Evolutionary conservation across 768 basidiomycete genomes (phyloP).

Genomic region (Suillus bovinus): DNA sequence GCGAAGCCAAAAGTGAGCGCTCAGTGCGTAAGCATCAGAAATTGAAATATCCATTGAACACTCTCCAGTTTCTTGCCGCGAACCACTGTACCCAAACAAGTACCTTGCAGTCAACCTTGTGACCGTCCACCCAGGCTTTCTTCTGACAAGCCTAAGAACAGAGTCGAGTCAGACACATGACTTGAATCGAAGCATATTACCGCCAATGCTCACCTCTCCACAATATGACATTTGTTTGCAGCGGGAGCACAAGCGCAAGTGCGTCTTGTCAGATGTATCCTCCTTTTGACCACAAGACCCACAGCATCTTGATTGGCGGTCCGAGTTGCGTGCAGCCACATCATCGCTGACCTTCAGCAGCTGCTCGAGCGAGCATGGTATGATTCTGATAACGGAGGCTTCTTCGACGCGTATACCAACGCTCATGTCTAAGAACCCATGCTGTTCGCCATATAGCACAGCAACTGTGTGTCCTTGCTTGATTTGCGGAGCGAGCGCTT

Average conservation of each 20-base stretch:
- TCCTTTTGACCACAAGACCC: neutral
- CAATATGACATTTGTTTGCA: constrained; percentile 3
- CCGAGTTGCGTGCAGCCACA: neutral
- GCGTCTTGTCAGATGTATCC: neutral
- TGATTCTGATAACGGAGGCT: constrained; percentile 1
- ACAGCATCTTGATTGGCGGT: neutral
- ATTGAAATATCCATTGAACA: neutral
- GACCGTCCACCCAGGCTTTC: neutral
- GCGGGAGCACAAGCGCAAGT: neutral
- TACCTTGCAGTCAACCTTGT: neutral
- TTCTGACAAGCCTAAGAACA: neutral
- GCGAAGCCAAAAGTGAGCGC: too few relatives aligned
- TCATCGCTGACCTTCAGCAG: constrained; percentile 1
- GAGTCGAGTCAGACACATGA: neutral
- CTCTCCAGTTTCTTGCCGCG: neutral
- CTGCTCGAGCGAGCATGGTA: constrained; percentile 1
- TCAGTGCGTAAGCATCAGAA: neutral
- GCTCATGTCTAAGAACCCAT: constrained; percentile 6
- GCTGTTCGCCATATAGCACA: constrained; percentile 13
- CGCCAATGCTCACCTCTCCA: neutral
- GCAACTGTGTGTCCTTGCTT: constrained; percentile 11
- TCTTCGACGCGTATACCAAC: constrained; percentile 12
- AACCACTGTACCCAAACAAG: neutral
- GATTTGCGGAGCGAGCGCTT: neutral
- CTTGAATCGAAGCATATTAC: too few relatives aligned